These are phyloP conservation scores for Diplodia corticola DNA, from an alignment of 2,329 filamentous ascomycete species.

Conservation along the genomic window DNA sequence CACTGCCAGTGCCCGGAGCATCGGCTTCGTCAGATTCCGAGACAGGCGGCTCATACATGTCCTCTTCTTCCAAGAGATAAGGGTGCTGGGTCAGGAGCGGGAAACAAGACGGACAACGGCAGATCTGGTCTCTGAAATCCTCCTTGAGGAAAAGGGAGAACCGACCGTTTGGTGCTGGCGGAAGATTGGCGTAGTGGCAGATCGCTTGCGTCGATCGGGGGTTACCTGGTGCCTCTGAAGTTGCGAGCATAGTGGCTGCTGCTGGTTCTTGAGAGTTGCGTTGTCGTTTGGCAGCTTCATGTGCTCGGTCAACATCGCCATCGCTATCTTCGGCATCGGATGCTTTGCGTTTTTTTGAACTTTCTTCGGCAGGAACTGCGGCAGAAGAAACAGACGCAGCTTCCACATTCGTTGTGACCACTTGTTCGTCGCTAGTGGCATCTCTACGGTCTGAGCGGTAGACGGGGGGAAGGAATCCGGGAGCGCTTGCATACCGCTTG, in stretches of 20 bases:
- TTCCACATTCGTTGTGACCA: not conserved
- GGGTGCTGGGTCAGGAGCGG: constrained; percentile 67
- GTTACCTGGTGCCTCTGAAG: constrained; percentile 38
- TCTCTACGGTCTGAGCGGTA: constrained; percentile 45
- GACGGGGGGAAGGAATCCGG: constrained; percentile 77
- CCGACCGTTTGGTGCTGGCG: constrained; percentile 50
- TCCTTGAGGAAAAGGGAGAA: constrained; percentile 83
- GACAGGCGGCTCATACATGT: constrained; percentile 87
- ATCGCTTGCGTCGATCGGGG: constrained; percentile 29
- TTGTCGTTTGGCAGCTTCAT: constrained; percentile 16
- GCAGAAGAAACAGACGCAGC: not conserved
- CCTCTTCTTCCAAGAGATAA: constrained; percentile 90
- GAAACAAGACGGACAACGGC: constrained; percentile 81
- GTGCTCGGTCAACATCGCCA: not conserved
- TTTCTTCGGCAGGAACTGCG: not conserved
- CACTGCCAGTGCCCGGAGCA: constrained; percentile 49
- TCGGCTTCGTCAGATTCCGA: constrained; percentile 60
- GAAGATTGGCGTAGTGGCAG: constrained; percentile 35
- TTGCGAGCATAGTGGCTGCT: constrained; percentile 20
- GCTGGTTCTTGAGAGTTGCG: constrained; percentile 20
- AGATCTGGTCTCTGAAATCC: constrained; percentile 78
- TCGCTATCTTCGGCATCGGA: constrained; percentile 31
- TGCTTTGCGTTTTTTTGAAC: constrained; percentile 50
- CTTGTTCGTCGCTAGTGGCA: constrained; percentile 24
- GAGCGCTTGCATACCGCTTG: constrained; percentile 77